Conservation (phyloP, 257 asterid species). For the Ligustrum vulgare region DNA sequence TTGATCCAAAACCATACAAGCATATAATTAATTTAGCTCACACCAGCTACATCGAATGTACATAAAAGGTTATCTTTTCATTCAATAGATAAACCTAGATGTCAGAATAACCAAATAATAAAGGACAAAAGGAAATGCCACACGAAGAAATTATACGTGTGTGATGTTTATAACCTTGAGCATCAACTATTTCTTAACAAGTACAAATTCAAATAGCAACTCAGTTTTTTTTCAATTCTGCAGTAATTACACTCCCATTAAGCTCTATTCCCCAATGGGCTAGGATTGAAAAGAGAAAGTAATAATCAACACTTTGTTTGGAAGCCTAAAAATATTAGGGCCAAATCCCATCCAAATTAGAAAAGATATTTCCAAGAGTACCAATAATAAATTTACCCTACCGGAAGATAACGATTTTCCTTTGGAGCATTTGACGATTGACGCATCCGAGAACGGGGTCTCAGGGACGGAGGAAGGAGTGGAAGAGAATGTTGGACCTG, state of each 20-base stretch:
- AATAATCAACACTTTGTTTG: neutral
- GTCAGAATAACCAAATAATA: neutral
- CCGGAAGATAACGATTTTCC: conserved; percentile 36
- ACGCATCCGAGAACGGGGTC: conserved; percentile 58
- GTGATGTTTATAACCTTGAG: neutral
- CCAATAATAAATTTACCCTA: conserved; percentile 15
- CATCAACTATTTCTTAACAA: neutral
- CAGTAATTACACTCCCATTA: neutral
- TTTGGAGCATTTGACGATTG: conserved; percentile 41
- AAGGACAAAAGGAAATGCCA: neutral
- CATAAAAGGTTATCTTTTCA: neutral
- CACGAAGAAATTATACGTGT: neutral
- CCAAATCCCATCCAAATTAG: neutral
- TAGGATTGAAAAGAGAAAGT: neutral
- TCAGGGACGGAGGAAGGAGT: conserved; percentile 51
- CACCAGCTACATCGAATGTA: neutral
- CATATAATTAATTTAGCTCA: neutral
- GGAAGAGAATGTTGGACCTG: conserved; percentile 19
- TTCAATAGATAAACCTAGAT: neutral
- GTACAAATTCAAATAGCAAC: neutral
- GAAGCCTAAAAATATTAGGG: neutral
- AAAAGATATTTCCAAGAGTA: neutral
- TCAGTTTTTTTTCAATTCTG: neutral
- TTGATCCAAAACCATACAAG: neutral
- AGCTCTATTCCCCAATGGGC: neutral